phyloP scores from a whole-genome alignment of 2,329 filamentous ascomycete species.

The Aspergillus glaucus region DNA sequence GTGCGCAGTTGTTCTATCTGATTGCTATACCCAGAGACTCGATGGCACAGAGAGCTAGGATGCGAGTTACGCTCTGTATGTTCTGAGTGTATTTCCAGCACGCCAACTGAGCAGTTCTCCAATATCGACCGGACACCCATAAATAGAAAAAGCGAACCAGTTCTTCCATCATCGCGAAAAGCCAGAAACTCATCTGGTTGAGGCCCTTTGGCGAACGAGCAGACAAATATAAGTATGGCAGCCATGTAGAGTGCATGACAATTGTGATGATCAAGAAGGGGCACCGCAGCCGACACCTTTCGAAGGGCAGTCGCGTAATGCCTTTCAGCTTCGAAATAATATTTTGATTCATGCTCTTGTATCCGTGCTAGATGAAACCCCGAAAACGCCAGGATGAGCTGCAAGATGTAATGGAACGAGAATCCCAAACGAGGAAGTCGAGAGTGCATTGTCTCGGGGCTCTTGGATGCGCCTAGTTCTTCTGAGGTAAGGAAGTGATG shows the following conservation, averaged over 20 bases:
- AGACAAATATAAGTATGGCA: conserved; percentile 7
- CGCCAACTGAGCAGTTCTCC: background rate
- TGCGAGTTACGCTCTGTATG: background rate
- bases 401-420: conserved; percentile 8
- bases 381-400: conserved; percentile 7
- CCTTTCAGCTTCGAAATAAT: conserved; percentile 5
- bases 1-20: background rate
- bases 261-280: conserved; percentile 1
- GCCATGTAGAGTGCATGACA: conserved; percentile 4
- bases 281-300: conserved; percentile 2
- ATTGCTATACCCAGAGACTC: background rate
- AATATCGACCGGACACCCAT: conserved; percentile 9
- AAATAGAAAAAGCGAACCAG: conserved; percentile 6
- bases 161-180: conserved; percentile 4
- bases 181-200: conserved; percentile 10
- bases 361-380: conserved; percentile 8
- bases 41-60: background rate
- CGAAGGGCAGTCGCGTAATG: conserved; percentile 7
- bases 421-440: conserved; percentile 7
- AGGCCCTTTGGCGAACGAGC: conserved; percentile 5
- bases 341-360: background rate
- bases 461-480: conserved; percentile 2
- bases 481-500: conserved; percentile 8
- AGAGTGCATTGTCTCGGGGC: background rate
- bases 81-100: background rate